Base-by-base conservation (phyloP, 345 rosid species). In the Brassica nigra region DNA sequence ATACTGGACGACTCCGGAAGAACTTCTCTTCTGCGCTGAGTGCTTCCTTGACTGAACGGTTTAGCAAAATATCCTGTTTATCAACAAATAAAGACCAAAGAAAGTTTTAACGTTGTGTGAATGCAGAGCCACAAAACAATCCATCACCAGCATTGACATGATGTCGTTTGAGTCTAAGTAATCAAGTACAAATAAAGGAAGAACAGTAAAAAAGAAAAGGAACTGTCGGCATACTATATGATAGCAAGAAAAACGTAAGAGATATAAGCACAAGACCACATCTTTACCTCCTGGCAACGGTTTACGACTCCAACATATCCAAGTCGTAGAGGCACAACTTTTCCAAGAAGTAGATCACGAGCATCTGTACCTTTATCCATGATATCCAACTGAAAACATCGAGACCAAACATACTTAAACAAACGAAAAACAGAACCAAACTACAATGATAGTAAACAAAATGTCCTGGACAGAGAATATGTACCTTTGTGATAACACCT, bases 281-380 rank as follows among this genome's bases (percentile, higher is more conserved):
- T 6, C 27, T 71, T 58, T 82, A 90, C 92, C 92, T 88, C 88
- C 73, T 88, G 94, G 57, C 91, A 68, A 78, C 94, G 90, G 83
- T 90, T 90, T 59, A 88, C 92, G 36, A 90, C 91, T 47, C 92
- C 94, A 34, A 88, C 84, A 82, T 87, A 90, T 76, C 94, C 94
- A 62, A 87, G 91, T 47, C 85, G 78, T 29, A 90, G 84, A 37
- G 94, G 91, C 71, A 88, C 79, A 74, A 88, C 86, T 80, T 76
- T 87, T 36, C 92, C 94, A 76, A 88, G 88, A 27, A 90, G 83
- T 66, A 90, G 83, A 68, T 86, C 86, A 65, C 90, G 83, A 36
- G 89, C 94, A 83, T 88, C 70, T 3, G 90, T 88, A 20, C 92
- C 92, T 79, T 86, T 85, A 80, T 90, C 94, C 92, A 88, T 90